phyloP scores from a whole-genome alignment of 2,329 filamentous ascomycete species.

The Bimuria novae-zelandiae region DNA sequence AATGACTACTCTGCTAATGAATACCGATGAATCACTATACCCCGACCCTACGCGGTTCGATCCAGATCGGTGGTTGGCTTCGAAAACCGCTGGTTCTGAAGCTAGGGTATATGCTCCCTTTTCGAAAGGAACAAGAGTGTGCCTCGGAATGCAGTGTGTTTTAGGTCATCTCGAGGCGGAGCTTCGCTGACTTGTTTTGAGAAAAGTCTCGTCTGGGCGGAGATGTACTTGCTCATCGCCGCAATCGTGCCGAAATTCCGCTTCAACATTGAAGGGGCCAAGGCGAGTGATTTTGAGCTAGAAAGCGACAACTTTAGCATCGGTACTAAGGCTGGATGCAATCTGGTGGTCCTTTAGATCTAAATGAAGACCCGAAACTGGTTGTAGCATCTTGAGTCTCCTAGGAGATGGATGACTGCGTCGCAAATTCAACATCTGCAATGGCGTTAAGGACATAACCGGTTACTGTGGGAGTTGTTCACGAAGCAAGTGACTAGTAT shows the following conservation, averaged over 20 bases:
- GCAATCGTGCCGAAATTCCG: background rate
- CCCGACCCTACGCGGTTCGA: constrained; percentile 22
- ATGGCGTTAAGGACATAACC: too few relatives aligned
- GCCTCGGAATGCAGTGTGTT: constrained; percentile 17
- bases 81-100: background rate
- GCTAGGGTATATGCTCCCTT: constrained; percentile 14
- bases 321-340: constrained; percentile 7
- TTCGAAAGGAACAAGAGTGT: constrained; percentile 14
- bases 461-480: too few relatives aligned
- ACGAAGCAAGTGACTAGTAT: too few relatives aligned
- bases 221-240: background rate
- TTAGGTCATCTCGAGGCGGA: background rate
- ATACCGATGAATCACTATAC: constrained; percentile 31
- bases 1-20: constrained; percentile 35
- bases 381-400: too few relatives aligned
- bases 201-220: background rate
- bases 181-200: background rate
- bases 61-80: constrained; percentile 35
- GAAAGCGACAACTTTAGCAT: constrained; percentile 16
- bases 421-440: too few relatives aligned
- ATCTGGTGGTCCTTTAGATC: background rate
- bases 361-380: too few relatives aligned
- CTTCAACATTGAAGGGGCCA: constrained; percentile 1
- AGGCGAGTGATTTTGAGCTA: constrained; percentile 11
- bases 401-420: too few relatives aligned